Evolutionary conservation across 164 flowering plant species (phyloP).

Genomic region (Annona cherimola): DNA sequence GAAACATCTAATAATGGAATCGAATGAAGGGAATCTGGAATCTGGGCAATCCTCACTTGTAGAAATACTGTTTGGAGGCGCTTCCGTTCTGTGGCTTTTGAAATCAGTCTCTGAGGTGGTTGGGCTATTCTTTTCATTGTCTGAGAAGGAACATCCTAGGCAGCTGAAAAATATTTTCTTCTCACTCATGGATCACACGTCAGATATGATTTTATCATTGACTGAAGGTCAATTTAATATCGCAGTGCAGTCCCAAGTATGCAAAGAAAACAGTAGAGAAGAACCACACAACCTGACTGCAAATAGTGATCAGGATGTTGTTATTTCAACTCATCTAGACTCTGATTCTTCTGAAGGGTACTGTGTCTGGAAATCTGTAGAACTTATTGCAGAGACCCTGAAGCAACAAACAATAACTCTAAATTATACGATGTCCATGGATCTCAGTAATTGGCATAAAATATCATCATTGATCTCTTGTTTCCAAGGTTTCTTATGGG

Average conservation of each 20-base stretch:
- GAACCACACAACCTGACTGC: constrained; percentile 13
- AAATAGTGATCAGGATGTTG: constrained; percentile 8
- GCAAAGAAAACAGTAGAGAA: constrained; percentile 9
- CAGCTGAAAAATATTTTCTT: constrained; percentile 31
- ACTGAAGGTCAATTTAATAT: constrained; percentile 35
- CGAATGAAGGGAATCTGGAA: constrained; percentile 34
- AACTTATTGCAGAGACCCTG: constrained; percentile 37
- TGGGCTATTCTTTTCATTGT: constrained; percentile 24
- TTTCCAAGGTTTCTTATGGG: constrained; percentile 73
- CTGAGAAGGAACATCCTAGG: constrained; percentile 24
- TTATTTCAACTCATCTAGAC: constrained; percentile 17
- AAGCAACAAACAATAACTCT: constrained; percentile 36
- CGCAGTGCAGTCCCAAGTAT: constrained; percentile 16
- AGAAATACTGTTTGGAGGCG: constrained; percentile 26
- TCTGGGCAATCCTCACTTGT: constrained; percentile 23
- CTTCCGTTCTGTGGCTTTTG: constrained; percentile 55
- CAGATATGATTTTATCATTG: constrained; percentile 41
- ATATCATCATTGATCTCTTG: constrained; percentile 51
- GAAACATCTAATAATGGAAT: constrained; percentile 41
- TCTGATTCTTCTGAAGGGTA: constrained; percentile 17
- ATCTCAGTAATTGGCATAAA: constrained; percentile 26
- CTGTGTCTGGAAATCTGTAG: constrained; percentile 35
- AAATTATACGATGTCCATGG: constrained; percentile 14
- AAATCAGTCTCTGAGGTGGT: constrained; percentile 47
- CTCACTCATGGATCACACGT: constrained; percentile 77